A percentile compares a stretch with the other conserved stretches of the same genome.
Conservation (phyloP, 129 eudicot genomes). For the Arctium lappa region DNA sequence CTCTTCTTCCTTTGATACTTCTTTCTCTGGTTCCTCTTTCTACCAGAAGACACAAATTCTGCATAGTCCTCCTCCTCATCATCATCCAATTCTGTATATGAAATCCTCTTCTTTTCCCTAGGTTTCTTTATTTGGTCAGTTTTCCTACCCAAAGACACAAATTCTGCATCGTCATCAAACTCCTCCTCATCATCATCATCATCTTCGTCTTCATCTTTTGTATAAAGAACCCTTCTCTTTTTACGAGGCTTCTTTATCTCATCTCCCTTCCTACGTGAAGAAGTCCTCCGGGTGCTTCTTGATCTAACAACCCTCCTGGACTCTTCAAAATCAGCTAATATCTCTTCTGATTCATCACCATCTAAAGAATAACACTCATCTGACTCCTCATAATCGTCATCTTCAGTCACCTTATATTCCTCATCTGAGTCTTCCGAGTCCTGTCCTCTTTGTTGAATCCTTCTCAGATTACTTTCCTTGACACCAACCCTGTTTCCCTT, state of each 20-base stretch:
- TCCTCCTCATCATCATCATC: slow-evolving; percentile 29
- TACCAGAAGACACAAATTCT: not conserved
- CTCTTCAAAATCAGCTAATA: slow-evolving; percentile 41
- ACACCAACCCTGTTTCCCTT: slow-evolving; percentile 50
- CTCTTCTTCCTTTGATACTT: not conserved
- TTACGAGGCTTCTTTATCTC: slow-evolving; percentile 24
- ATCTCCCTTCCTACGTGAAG: slow-evolving; percentile 32
- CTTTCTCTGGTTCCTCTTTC: not conserved
- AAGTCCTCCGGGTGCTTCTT: slow-evolving; percentile 26
- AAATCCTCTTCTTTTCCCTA: slow-evolving; percentile 23
- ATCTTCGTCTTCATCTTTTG: slow-evolving; percentile 5
- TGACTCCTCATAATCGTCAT: slow-evolving; percentile 58
- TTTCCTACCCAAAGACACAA: slow-evolving; percentile 11
- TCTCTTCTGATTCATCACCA: slow-evolving; percentile 66
- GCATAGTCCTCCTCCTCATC: not conserved
- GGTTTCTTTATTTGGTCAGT: slow-evolving; percentile 15
- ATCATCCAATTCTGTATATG: slow-evolving; percentile 13
- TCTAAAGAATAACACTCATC: slow-evolving; percentile 63
- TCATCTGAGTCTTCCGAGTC: slow-evolving; percentile 81
- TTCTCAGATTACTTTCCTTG: slow-evolving; percentile 30
- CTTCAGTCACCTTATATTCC: slow-evolving; percentile 70
- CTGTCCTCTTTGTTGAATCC: slow-evolving; percentile 19
- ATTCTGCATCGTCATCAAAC: slow-evolving; percentile 16
- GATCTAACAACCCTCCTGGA: slow-evolving; percentile 36
- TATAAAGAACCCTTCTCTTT: slow-evolving; percentile 22